Evolutionary conservation across 805 yeast genomes (phyloP), one percentile per base, ranked within the genome.

Genomic region (Spathaspora boniae): DNA sequence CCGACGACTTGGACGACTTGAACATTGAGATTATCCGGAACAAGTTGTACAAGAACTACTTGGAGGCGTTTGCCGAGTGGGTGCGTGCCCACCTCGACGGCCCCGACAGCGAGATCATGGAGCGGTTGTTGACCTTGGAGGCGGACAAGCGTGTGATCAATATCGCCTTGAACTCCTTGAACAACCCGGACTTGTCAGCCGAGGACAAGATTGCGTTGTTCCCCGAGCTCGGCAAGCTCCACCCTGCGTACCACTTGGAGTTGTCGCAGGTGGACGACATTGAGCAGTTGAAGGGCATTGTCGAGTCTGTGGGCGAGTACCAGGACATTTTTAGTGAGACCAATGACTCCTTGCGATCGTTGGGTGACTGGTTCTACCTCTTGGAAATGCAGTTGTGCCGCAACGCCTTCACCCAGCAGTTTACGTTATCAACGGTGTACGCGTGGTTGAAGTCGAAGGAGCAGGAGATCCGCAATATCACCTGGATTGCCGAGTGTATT

Each of bases 401-500:
- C 53, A 81, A 83, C 55, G 96, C 96, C 0, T 88, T 93, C 62
- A 89, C 98, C 22, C 98, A 93, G 65, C 98, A 91, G 61, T 93
- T 93, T 62, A 80, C 96, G 12, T 76, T 84, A 50, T 76, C 88
- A 25, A 83, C 96, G 2, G 72, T 93, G 38, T 93, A 96, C 93
- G 96, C 96, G 5, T 93, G 96, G 95, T 76, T 94, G 56, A 84
- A 87, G 62, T 82, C 96, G 12, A 85, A 84, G 54, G 98, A 93
- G 63, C 98, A 94, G 65, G 99, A 93, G 62, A 79, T 94, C 41
- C 78, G 98, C 63, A 93, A 93, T 60, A 83, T 93, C 47, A 87
- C 98, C n/a, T 93, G 99, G 99, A 91, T 93, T 38, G 96, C 98
- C 33, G 99, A 93, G 68, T 93, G 99, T 70, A 93, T 93, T 67